Percentiles rank a stretch among this genome's conserved stretches.
These are phyloP conservation scores for Aspergillus tanneri DNA, from an alignment of 2,329 filamentous ascomycete species.

Conservation along the genomic window DNA sequence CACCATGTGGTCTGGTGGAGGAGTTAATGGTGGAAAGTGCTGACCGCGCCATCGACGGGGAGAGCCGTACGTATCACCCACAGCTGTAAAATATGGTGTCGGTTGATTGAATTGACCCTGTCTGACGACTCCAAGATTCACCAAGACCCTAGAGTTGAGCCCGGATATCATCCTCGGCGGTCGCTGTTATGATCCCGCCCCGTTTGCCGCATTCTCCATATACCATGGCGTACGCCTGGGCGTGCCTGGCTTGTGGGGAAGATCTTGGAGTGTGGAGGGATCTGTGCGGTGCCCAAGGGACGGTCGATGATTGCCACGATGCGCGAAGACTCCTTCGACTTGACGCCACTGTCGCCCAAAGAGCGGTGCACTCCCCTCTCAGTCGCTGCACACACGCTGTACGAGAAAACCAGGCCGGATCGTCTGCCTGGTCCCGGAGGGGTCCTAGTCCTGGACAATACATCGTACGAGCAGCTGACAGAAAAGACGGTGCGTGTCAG, in stretches of 20 bases:
- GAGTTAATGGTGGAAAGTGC: conserved; percentile 36
- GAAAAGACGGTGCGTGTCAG: conserved; percentile 45
- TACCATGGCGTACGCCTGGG: conserved; percentile 35
- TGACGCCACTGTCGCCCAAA: conserved; percentile 42
- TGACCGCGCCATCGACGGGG: conserved; percentile 31
- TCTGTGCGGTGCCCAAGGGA: conserved; percentile 51
- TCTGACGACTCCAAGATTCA: no score
- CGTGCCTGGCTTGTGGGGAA: conserved; percentile 55
- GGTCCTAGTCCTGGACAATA: conserved; percentile 41
- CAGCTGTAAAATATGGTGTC: no score
- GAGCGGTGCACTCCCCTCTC: conserved; percentile 49
- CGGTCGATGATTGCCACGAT: conserved; percentile 45
- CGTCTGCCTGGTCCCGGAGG: conserved; percentile 53
- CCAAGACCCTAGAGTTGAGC: conserved; percentile 40
- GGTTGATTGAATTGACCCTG: no score
- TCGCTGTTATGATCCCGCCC: conserved; percentile 43
- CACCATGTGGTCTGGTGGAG: not conserved
- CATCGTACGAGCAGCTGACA: conserved; percentile 46
- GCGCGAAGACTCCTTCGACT: conserved; percentile 50
- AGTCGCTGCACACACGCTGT: conserved; percentile 56
- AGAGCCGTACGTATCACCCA: no score
- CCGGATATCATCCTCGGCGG: conserved; percentile 53
- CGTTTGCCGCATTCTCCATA: conserved; percentile 42
- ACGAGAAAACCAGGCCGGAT: conserved; percentile 57
- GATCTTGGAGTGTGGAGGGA: conserved; percentile 27